Evolutionary conservation across 306 rosid species (phyloP), one percentile per base, ranked within the genome.

Genomic region (Quercus suber): DNA sequence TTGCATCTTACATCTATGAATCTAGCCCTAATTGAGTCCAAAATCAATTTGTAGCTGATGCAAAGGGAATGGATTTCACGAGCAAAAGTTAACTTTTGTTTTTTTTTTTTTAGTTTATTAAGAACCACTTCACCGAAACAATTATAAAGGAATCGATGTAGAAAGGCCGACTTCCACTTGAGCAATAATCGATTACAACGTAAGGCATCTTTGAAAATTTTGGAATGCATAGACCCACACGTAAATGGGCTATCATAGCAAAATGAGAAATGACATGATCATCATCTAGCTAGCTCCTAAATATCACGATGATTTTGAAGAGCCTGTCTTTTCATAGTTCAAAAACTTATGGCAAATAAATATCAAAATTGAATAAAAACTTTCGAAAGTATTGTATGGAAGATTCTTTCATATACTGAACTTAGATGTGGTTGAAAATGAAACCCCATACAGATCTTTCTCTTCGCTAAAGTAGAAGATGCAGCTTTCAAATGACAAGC

Each of bases 171-270:
- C 68, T 75, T 59, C 73, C 80, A 84, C 86, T 78, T 58, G 33
- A 78, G 43, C 53, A 15, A 58, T 57, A 82, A 80, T 78, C 79
- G 80, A 80, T 85, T 75, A 61, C 30, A 58, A 73, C 64, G 64
- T 64, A 35, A 15, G 60, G 90, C 79, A 85, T 78, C 90, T 86
- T 84, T 86, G 88, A 89, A 80, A 56, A 64, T 45, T 55, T 21
- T 51, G 55, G n/a, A 28, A 33, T 75, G 45, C 71, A 27, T 17
- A 69, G 71, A 71, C 71, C 73, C 58, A 79, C 69, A 45, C 30
- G 45, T 45, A 75, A 77, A 71, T 45, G 59, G 20, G 58, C 45
- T 72, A 52, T 15, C 53, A 49, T 51, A 57, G 37, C 41, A 30
- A 23, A 27, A 30, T 17, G 63, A 60, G 9, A 78, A 75, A 17